A percentile compares a stretch with the other conserved stretches of the same genome.
These are phyloP conservation scores for Noccaea bulbosa DNA, from an alignment of 345 rosid genomes.

Conservation along the genomic window DNA sequence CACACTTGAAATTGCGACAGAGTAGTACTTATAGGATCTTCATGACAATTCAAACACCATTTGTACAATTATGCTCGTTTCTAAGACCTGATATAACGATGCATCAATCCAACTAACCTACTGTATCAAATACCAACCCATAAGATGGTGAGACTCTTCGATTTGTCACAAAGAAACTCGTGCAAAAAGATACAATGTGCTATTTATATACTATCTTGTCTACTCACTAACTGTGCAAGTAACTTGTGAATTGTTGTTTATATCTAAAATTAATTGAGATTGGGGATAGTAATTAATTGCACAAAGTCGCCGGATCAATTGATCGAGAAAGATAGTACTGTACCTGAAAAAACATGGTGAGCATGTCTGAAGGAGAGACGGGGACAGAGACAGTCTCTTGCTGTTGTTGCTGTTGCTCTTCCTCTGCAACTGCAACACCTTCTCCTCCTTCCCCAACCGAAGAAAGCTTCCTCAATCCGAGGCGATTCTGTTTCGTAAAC, in stretches of 20 bases:
- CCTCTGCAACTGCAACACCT: conserved; percentile 52
- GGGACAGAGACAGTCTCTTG: conserved; percentile 74
- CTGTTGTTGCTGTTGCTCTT: conserved; percentile 42
- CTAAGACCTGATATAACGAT: conserved; percentile 12
- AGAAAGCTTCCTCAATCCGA: conserved; percentile 42
- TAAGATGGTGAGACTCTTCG: background rate
- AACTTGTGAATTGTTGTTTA: background rate
- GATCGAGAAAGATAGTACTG: background rate
- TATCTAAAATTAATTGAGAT: background rate
- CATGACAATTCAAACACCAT: background rate
- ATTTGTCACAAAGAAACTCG: conserved; percentile 2
- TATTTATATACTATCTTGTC: background rate
- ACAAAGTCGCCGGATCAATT: background rate
- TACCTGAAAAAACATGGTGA: conserved; percentile 88
- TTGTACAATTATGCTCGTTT: background rate
- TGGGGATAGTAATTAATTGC: background rate
- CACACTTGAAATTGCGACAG: conserved; percentile 21
- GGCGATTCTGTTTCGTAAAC: conserved; percentile 39
- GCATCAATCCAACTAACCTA: background rate
- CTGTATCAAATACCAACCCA: background rate
- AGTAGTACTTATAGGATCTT: conserved; percentile 1
- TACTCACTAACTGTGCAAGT: background rate
- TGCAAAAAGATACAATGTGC: conserved; percentile 11
- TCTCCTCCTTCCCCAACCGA: conserved; percentile 58
- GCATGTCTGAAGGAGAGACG: conserved; percentile 89